phyloP scores from a whole-genome alignment of 2,329 filamentous ascomycete genomes.

The Helminthosporium solani region DNA sequence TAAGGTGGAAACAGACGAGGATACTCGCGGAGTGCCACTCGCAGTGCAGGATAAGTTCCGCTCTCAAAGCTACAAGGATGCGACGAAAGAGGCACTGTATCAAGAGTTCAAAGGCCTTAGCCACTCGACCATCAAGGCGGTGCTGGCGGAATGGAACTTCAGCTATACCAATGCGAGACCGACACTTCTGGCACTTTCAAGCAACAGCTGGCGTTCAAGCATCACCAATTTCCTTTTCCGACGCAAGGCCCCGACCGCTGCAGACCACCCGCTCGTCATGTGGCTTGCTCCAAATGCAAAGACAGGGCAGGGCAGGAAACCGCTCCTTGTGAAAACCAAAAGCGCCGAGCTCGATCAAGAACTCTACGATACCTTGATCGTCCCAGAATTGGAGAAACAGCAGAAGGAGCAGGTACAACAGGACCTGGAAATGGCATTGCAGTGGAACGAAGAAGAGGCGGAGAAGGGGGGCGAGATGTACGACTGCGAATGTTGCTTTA shows the following conservation, averaged over 20 bases:
- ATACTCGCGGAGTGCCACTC: conserved; percentile 45
- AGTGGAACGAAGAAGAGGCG: conserved; percentile 53
- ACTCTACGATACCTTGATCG: conserved; percentile 48
- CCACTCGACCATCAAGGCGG: conserved; percentile 71
- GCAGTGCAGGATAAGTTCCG: conserved; percentile 67
- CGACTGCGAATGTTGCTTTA: conserved; percentile 80
- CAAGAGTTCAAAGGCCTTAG: conserved; percentile 76
- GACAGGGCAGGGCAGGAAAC: conserved; percentile 55
- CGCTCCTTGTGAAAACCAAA: conserved; percentile 65
- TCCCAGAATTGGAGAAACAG: conserved; percentile 44
- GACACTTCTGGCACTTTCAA: conserved; percentile 67
- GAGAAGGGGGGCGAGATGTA: conserved; percentile 50
- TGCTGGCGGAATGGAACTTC: conserved; percentile 78
- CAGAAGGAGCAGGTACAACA: conserved; percentile 41
- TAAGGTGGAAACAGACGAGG: conserved; percentile 29
- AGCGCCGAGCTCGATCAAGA: conserved; percentile 57
- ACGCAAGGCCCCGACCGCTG: conserved; percentile 57
- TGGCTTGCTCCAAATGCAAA: conserved; percentile 61
- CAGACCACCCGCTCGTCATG: conserved; percentile 61
- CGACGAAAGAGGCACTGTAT: conserved; percentile 67
- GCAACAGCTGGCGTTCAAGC: conserved; percentile 75
- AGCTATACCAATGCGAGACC: conserved; percentile 72
- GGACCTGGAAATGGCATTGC: conserved; percentile 46
- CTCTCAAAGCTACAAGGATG: conserved; percentile 65
- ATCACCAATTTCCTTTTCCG: conserved; percentile 70